Conservation (phyloP, 805 yeast genomes). For the Debaryomyces maramus region DNA sequence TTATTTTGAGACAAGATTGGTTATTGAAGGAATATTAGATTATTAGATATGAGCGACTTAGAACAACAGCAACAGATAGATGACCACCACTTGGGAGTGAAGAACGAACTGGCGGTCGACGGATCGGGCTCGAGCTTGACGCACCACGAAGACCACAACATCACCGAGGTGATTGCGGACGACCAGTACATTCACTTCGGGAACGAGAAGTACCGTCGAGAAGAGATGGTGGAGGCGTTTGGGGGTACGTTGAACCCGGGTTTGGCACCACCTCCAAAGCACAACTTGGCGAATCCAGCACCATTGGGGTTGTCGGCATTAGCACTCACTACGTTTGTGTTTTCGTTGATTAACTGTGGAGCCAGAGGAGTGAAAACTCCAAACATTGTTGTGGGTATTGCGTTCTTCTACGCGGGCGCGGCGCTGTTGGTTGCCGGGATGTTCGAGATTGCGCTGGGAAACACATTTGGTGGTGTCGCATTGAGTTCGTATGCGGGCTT, state of each 20-base stretch:
- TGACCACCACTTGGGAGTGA: too few relatives aligned
- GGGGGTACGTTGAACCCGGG: slow-evolving; percentile 85
- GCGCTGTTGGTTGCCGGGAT: slow-evolving; percentile 72
- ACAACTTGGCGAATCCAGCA: slow-evolving; percentile 65
- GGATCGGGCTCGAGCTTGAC: too few relatives aligned
- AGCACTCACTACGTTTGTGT: slow-evolving; percentile 66
- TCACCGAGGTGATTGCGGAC: slow-evolving; percentile 42
- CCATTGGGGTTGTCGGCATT: slow-evolving; percentile 74
- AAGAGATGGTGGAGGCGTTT: slow-evolving; percentile 63
- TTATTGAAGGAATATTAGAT: too few relatives aligned
- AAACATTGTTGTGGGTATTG: slow-evolving; percentile 62
- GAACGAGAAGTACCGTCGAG: slow-evolving; percentile 60
- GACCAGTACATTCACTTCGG: slow-evolving; percentile 73
- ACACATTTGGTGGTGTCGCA: slow-evolving; percentile 73
- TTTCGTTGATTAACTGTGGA: slow-evolving; percentile 60
- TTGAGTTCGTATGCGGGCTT: slow-evolving; percentile 66
- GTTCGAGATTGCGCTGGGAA: slow-evolving; percentile 74
- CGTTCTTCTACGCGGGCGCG: slow-evolving; percentile 72
- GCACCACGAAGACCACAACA: slow-evolving; percentile 11
- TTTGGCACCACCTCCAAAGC: slow-evolving; percentile 44
- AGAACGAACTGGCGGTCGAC: too few relatives aligned
- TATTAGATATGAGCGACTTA: slow-evolving; percentile 36
- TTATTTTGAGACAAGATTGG: too few relatives aligned
- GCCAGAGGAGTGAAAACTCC: slow-evolving; percentile 67
- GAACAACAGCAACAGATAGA: slow-evolving; percentile 37